Evolutionary conservation across 352 stramenopile genomes (phyloP), one percentile per base, ranked within the genome.

Genomic region (Phytopythium oedochilum): DNA sequence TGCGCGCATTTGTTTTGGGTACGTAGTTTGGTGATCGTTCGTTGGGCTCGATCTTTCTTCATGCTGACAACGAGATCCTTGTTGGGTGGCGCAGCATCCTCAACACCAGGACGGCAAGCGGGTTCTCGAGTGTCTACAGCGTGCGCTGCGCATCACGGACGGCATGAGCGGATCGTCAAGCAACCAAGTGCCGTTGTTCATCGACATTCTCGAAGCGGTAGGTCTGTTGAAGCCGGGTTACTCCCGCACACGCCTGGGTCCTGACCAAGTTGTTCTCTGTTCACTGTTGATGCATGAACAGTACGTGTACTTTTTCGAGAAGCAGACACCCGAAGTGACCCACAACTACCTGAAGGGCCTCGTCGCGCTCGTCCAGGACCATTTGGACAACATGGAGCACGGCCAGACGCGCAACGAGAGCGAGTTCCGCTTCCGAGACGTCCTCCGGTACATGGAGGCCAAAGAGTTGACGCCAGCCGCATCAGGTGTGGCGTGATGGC

Each of bases 1-100:
- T 98, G 90, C 62, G 92, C 96, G 14, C 89, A 98, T 54, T 72
- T 99, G 22, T 99, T 99, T 68, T 99, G 94, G 84, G 73, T 89
- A 71, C 35, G 73, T 74, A 26, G 40, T 17, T 32, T 45, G 18
- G 11, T 38, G 14, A 46, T 3, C 4, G 9, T 18, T 4, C 51
- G n/a, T 43, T 39, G 8, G 6, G 12, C 12, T 38, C 32, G 32
- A 7, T 39, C n/a, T n/a, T n/a, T n/a, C n/a, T n/a, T n/a, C n/a
- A n/a, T n/a, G n/a, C n/a, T n/a, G n/a, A n/a, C n/a, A 11, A 25
- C 36, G 17, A 43, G 47, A 43, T 23, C 22, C 64, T 36, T 53
- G 28, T 46, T 53, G 46, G 58, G 20, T 32, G 56, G 34, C 20
- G 8, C 43, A 88, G 79, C 74, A 89, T 48, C 78, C 75, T 23